Conservation (phyloP, 2,329 filamentous ascomycete species). For the Cytospora piceicola region DNA sequence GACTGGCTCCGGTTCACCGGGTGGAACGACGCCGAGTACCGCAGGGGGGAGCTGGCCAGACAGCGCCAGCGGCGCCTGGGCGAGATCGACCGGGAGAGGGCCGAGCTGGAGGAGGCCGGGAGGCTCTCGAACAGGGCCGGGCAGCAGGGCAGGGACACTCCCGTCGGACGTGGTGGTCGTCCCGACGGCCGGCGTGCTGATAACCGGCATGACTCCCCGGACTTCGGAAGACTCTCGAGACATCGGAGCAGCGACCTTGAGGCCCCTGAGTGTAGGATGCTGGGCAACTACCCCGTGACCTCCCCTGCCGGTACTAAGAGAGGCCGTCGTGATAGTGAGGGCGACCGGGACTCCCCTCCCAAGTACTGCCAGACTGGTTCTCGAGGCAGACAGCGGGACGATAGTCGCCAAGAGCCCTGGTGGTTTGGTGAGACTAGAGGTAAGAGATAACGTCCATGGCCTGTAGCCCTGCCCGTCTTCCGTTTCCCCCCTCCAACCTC, state of each 20-base stretch:
- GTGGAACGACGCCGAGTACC: constrained; percentile 8
- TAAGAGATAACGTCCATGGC: not conserved
- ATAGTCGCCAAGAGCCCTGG: not conserved
- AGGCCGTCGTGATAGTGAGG: not conserved
- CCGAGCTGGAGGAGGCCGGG: not conserved
- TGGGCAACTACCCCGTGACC: not conserved
- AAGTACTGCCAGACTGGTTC: not conserved
- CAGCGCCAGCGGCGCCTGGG: constrained; percentile 17
- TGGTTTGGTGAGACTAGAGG: not conserved
- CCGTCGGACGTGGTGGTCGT: not conserved
- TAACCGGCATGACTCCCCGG: not conserved
- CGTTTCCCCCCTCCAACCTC: too few species aligned
- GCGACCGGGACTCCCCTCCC: not conserved
- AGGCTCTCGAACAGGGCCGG: not conserved
- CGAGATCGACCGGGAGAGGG: constrained; percentile 10
- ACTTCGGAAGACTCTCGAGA: not conserved
- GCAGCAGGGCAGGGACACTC: not conserved
- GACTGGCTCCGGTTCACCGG: constrained; percentile 19
- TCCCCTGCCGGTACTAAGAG: not conserved
- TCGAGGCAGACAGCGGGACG: not conserved
- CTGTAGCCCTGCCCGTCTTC: not conserved
- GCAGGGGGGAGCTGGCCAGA: constrained; percentile 3
- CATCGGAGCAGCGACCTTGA: not conserved
- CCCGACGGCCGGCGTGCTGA: not conserved
- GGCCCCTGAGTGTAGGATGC: not conserved